phyloP scores from a whole-genome alignment of 306 rosid species.

The Vigna mungo region DNA sequence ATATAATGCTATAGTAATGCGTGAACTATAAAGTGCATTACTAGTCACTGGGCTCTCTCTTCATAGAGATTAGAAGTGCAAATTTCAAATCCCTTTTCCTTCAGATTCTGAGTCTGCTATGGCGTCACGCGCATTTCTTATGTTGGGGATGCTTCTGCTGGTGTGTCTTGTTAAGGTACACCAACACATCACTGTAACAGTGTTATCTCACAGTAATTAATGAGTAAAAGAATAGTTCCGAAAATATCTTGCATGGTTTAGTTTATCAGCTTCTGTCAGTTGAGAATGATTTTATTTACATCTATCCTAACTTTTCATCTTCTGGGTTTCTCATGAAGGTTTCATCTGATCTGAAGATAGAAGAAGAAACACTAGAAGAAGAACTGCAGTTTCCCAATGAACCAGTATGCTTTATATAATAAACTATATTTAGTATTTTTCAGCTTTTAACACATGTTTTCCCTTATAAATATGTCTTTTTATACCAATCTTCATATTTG shows the following conservation, averaged over 20 bases:
- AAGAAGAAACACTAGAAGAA: constrained; percentile 42
- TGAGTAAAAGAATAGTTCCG: background rate
- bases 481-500: background rate
- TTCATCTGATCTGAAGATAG: constrained; percentile 58
- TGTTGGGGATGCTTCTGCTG: constrained; percentile 45
- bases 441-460: background rate
- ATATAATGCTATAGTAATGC: background rate
- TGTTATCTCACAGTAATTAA: background rate
- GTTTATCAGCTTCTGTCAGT: background rate
- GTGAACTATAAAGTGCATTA: background rate
- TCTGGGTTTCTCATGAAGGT: constrained; percentile 40
- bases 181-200: background rate
- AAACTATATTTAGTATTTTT: background rate
- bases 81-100: background rate
- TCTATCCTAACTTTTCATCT: background rate
- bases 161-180: constrained; percentile 47
- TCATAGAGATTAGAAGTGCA: constrained; percentile 5
- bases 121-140: constrained; percentile 47
- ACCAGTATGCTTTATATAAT: constrained; percentile 12
- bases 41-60: background rate
- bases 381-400: constrained; percentile 30
- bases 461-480: background rate
- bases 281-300: background rate
- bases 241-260: background rate
- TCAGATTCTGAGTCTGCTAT: constrained; percentile 25